These are phyloP conservation scores for Colletotrichum lentis DNA, from an alignment of 2,329 filamentous ascomycete species.

Conservation along the genomic window DNA sequence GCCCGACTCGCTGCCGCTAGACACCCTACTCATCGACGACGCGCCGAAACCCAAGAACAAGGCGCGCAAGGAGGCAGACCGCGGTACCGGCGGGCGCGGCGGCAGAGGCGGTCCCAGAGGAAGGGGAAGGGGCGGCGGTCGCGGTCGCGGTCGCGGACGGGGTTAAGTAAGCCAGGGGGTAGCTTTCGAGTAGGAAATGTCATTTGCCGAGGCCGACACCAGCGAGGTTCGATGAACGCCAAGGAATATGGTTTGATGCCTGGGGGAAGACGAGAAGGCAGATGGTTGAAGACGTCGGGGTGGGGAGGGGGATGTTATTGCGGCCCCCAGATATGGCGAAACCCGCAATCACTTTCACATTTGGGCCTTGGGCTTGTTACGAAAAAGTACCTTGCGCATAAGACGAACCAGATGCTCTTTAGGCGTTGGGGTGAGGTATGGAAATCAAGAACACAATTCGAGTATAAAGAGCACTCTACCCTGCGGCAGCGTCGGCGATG, in stretches of 20 bases:
- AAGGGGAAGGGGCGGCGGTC: conserved; percentile 61
- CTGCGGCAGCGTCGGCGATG: background rate
- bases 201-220: background rate
- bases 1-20: conserved; percentile 91
- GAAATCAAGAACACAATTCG: conserved; percentile 34
- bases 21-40: conserved; percentile 95
- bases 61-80: conserved; percentile 87
- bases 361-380: conserved; percentile 18
- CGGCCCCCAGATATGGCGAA: conserved; percentile 16
- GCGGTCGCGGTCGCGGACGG: conserved; percentile 51
- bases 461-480: background rate
- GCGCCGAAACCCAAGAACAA: conserved; percentile 99
- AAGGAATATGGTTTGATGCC: background rate
- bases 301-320: background rate
- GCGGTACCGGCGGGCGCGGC: conserved; percentile 64
- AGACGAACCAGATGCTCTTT: conserved; percentile 33
- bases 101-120: conserved; percentile 61
- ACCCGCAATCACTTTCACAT: conserved; percentile 22
- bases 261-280: background rate
- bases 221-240: background rate
- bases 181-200: background rate
- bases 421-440: conserved; percentile 32
- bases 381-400: conserved; percentile 24
- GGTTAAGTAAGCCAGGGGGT: background rate
- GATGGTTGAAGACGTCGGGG: background rate